These are phyloP conservation scores for Clitoria ternatea DNA, from an alignment of 306 rosid species.

Conservation along the genomic window DNA sequence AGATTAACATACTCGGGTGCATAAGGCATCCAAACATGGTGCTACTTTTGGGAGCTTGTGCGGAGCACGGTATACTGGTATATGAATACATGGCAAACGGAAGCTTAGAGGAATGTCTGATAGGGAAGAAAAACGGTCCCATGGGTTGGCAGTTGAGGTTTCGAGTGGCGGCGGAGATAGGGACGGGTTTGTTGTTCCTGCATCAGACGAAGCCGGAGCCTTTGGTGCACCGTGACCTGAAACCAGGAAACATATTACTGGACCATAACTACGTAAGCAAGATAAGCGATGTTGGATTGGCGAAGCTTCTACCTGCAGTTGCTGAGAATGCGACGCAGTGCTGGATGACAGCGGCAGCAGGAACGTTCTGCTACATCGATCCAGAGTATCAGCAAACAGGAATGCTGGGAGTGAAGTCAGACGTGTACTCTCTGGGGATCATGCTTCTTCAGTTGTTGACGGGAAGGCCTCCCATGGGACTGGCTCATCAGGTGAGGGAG, in stretches of 20 bases:
- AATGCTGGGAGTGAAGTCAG: slow-evolving; percentile 90
- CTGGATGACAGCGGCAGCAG: slow-evolving; percentile 75
- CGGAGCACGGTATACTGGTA: slow-evolving; percentile 72
- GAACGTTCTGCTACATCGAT: slow-evolving; percentile 96
- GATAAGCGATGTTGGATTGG: slow-evolving; percentile 87
- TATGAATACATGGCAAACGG: slow-evolving; percentile 95
- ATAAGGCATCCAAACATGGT: slow-evolving; percentile 98
- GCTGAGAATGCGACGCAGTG: slow-evolving; percentile 84
- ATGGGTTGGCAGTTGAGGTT: slow-evolving; percentile 75
- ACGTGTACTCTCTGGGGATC: slow-evolving; percentile 87
- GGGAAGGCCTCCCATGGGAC: slow-evolving; percentile 73
- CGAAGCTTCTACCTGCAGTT: slow-evolving; percentile 76
- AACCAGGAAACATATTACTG: slow-evolving; percentile 82
- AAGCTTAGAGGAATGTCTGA: slow-evolving; percentile 76
- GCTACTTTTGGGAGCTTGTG: slow-evolving; percentile 93
- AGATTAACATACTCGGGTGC: slow-evolving; percentile 89
- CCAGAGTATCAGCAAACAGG: slow-evolving; percentile 98
- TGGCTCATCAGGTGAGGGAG: slow-evolving; percentile 51
- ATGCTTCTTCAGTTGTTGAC: slow-evolving; percentile 70
- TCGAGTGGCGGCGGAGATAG: slow-evolving; percentile 76
- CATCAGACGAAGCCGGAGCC: slow-evolving; percentile 98
- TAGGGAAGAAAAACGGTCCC: slow-evolving; percentile 34
- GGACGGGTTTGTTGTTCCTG: slow-evolving; percentile 77
- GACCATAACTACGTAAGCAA: slow-evolving; percentile 75
- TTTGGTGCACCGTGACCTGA: slow-evolving; percentile 89